These are phyloP conservation scores for Boletus sp. DNA, from an alignment of 768 basidiomycete genomes.

Conservation along the genomic window DNA sequence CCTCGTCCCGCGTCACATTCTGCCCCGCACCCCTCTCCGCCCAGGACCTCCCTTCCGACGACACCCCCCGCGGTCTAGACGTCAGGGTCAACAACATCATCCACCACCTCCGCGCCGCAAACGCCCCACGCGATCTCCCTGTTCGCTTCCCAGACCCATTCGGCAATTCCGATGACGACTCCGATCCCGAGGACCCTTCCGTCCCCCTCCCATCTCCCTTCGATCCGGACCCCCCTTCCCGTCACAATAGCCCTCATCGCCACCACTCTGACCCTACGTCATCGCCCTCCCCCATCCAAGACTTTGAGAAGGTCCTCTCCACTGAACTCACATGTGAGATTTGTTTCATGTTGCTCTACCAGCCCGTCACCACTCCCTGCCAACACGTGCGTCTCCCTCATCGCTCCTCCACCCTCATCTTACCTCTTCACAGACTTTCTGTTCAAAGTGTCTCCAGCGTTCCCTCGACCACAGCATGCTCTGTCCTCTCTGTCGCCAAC, in stretches of 20 bases:
- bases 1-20: slow-evolving; percentile 36
- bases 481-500: slow-evolving; percentile 86
- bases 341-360: slow-evolving; percentile 79
- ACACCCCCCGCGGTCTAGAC: slow-evolving; percentile 35
- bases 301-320: slow-evolving; percentile 59
- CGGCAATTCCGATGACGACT: slow-evolving; percentile 31
- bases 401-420: slow-evolving; percentile 5
- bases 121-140: slow-evolving; percentile 8
- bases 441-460: slow-evolving; percentile 83
- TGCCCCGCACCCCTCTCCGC: slow-evolving; percentile 35
- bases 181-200: slow-evolving; percentile 31
- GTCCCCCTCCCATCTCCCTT: not conserved
- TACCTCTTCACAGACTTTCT: slow-evolving; percentile 69
- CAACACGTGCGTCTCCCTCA: slow-evolving; percentile 70
- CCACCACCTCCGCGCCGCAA: slow-evolving; percentile 36
- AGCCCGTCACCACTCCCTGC: slow-evolving; percentile 91
- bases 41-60: not conserved
- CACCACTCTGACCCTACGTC: slow-evolving; percentile 30
- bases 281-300: slow-evolving; percentile 27
- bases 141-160: slow-evolving; percentile 21
- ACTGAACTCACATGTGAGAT: slow-evolving; percentile 86
- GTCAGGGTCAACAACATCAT: slow-evolving; percentile 60
- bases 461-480: slow-evolving; percentile 80
- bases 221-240: slow-evolving; percentile 11
- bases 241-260: slow-evolving; percentile 28